Evolutionary conservation across 208 protist species (phyloP), one percentile per base, ranked within the genome.

Genomic region (Balamuthia mandrillaris): DNA sequence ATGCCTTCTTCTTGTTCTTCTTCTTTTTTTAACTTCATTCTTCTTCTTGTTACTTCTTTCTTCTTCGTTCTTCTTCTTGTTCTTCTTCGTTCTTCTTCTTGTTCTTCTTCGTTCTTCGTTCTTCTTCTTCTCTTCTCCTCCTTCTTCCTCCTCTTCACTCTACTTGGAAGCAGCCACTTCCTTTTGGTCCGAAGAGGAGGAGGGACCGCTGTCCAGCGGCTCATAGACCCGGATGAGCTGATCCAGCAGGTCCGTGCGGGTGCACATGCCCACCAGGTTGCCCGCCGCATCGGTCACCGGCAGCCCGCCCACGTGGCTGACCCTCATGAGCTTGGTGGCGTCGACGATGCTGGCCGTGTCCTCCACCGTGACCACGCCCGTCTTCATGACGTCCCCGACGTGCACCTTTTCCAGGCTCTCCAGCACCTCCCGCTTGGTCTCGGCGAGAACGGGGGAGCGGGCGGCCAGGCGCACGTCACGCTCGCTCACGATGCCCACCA

Each of bases 401-500:
- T 74, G 86, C 51, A 86, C 81, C n/a, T 78, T 51, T 37, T 51
- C 81, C 27, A 89, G 45, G 27, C 86, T 78, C 49, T 86, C 68
- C 14, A 89, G 54, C 72, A 85, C 70, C 47, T 86, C 81, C 29
- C 86, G 61, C 37, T 78, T 82, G n/a, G 42, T 78, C 42, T 89
- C 87, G n/a, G 52, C 74, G 1, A 89, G 45, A 65, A 89, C 86
- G 35, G 87, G 87, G 44, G 47, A 72, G 65, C 86, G 81, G 12
- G 45, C 65, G 41, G 87, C 87, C 21, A 89, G 68, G 72, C 87
- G 84, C 47, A 89, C 81, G 49, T 89, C 81, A 52, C 87, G 65
- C 84, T 89, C 87, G 16, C 72, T 89, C 7, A 89, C 75, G 6
- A 89, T 89, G 70, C 87, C 87, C 49, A 63, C 61, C 1, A 84